Percentiles rank a stretch among this genome's conserved stretches.
These are phyloP conservation scores for Backusella morwellensis DNA, from an alignment of 192 early-diverging fungal genomes.

Conservation along the genomic window DNA sequence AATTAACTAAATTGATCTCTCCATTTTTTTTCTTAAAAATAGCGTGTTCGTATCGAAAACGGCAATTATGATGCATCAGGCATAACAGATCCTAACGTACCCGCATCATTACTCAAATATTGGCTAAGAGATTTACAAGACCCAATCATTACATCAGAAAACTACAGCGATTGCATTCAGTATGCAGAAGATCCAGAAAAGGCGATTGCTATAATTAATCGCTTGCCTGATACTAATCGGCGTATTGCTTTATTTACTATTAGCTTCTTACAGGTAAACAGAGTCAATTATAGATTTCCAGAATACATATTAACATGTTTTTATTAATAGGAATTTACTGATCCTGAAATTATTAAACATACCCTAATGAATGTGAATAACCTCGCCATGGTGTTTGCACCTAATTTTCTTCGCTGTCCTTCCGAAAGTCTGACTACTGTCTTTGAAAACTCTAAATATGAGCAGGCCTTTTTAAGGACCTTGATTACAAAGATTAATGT, in stretches of 20 bases:
- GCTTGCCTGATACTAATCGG: slow-evolving; percentile 60
- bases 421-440: slow-evolving; percentile 60
- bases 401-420: slow-evolving; percentile 90
- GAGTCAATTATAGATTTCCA: not conserved
- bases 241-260: slow-evolving; percentile 77
- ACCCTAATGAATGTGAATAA: slow-evolving; percentile 94
- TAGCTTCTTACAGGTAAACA: slow-evolving; percentile 69
- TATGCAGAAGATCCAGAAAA: slow-evolving; percentile 52
- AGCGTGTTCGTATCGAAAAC: slow-evolving; percentile 82
- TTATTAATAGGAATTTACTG: slow-evolving; percentile 60
- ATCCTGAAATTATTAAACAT: slow-evolving; percentile 61
- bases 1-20: not conserved
- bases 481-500: slow-evolving; percentile 12
- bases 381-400: slow-evolving; percentile 95
- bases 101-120: slow-evolving; percentile 86
- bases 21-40: not conserved
- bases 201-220: slow-evolving; percentile 48
- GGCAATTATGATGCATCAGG: slow-evolving; percentile 65
- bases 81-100: slow-evolving; percentile 89
- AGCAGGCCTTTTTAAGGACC: slow-evolving; percentile 33
- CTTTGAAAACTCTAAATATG: slow-evolving; percentile 53
- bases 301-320: not conserved
- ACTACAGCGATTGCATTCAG: slow-evolving; percentile 77
- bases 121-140: slow-evolving; percentile 95
- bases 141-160: slow-evolving; percentile 80